A percentile compares a stretch with the other conserved stretches of the same genome.
phyloP scores from a whole-genome alignment of 345 rosid genomes.

The Nasturtium officinale region DNA sequence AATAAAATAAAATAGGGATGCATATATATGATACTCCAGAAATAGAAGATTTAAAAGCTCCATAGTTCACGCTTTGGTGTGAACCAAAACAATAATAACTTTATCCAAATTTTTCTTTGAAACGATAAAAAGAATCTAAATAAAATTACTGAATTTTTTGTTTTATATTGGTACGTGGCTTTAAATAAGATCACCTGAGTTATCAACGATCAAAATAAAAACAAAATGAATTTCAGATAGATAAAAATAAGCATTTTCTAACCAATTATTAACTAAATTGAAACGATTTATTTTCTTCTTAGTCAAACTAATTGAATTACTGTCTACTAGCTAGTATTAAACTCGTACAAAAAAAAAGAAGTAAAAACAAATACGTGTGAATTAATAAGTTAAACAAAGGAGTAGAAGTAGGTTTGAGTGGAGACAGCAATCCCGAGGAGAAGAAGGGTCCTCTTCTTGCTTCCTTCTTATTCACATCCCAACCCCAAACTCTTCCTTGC shows the following conservation, averaged over 20 bases:
- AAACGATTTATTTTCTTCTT: neutral
- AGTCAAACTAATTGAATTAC: no score
- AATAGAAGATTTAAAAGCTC: slow-evolving; percentile 32
- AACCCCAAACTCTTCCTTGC: slow-evolving; percentile 35
- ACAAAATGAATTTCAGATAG: neutral
- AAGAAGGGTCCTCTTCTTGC: slow-evolving; percentile 49
- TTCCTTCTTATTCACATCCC: slow-evolving; percentile 75
- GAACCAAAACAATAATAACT: neutral
- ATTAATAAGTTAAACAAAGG: slow-evolving; percentile 15
- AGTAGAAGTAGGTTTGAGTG: slow-evolving; percentile 30
- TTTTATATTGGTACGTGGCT: neutral
- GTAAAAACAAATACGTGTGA: slow-evolving; percentile 23
- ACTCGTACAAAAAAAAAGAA: neutral
- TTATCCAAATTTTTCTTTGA: no score
- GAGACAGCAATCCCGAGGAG: slow-evolving; percentile 47
- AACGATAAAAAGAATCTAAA: neutral
- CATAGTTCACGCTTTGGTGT: slow-evolving; percentile 11
- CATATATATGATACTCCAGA: slow-evolving; percentile 7
- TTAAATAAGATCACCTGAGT: neutral
- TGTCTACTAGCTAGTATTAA: neutral
- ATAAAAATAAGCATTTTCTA: neutral
- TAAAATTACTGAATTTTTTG: neutral
- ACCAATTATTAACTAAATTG: neutral
- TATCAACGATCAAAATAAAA: neutral
- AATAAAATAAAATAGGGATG: neutral